These are phyloP conservation scores for Aquilaria agallochum DNA, from an alignment of 441 rosid genomes.

Conservation along the genomic window DNA sequence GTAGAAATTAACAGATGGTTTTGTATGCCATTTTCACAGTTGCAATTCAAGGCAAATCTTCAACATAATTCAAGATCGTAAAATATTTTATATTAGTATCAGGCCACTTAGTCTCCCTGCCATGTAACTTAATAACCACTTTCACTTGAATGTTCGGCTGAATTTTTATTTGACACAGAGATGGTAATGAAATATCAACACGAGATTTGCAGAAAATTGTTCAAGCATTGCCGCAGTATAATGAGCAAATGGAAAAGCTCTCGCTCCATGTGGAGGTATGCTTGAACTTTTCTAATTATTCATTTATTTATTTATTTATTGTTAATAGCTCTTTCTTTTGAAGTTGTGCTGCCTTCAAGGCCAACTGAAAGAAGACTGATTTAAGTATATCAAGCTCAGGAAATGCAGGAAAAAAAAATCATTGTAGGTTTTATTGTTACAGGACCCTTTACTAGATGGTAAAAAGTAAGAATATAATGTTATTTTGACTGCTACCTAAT, in stretches of 20 bases:
- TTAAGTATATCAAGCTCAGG: too few species aligned
- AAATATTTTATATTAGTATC: background rate
- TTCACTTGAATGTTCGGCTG: background rate
- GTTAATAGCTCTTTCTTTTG: background rate
- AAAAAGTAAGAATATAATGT: too few species aligned
- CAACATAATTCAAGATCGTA: too few species aligned
- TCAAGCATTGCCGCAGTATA: constrained; percentile 68
- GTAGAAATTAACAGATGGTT: too few species aligned
- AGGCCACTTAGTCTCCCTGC: background rate
- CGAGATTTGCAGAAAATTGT: constrained; percentile 75
- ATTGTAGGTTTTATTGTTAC: too few species aligned
- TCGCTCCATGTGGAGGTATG: constrained; percentile 74
- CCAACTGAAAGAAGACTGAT: too few species aligned
- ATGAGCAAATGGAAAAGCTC: constrained; percentile 59
- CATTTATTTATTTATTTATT: too few species aligned
- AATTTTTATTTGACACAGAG: constrained; percentile 35
- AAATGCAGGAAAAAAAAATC: too few species aligned
- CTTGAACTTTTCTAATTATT: constrained; percentile 2
- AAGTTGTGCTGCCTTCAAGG: background rate
- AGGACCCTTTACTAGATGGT: too few species aligned
- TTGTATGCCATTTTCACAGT: too few species aligned
- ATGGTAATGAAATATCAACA: constrained; percentile 63
- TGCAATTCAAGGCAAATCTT: too few species aligned
- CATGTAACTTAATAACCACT: background rate
- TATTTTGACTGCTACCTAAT: too few species aligned